Base-by-base conservation (phyloP, 441 rosid genomes). In the Gossypium schwendimanii region DNA sequence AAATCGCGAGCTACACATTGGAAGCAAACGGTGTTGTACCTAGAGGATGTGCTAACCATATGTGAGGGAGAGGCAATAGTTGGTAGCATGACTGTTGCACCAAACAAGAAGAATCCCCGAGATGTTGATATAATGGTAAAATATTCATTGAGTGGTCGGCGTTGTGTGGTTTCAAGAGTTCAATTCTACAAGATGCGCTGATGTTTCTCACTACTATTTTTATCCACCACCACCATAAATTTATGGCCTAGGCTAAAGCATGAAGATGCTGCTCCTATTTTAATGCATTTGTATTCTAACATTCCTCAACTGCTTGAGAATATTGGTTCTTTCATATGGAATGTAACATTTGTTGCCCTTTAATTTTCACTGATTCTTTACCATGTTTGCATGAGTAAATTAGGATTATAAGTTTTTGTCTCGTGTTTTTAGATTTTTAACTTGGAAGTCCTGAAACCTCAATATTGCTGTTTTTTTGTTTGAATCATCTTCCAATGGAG, bases 11-110 rank as follows among this genome's bases (percentile, higher is more conserved):
- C 91, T 28, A 91, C 99, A 0, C 99, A 93, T 76, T 96, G 99
- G 99, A 96, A 96, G 83, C 98, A 96, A 83, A 96, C 99, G 0
- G 94, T 96, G 3, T 62, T 93, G 47, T 96, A 93, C 82, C 87
- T 96, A 33, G 99, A 93, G 78, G 99, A 96, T 63, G 97, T 96
- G 72, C 74, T 96, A 33, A 93, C 97, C 36, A 84, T 96, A 47
- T 91, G 99, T 58, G 93, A 96, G 81, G 99, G 97, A 20, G 99
- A 96, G 85, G 82, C 91, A 3, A 50, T 96, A 17, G 77, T 70
- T 52, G 99, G 99, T 72, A 90, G 87, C 87, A 86, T 96, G 97
- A 85, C 97, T 0, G 94, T 93, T 70, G 86, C 97, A 15, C 91
- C 83, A 44, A 93, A 93, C 88, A 88, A 87, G 85, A 96, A 86